These are phyloP conservation scores for Tolypocladium nubicola DNA, from an alignment of 2,329 filamentous ascomycete genomes.

Conservation along the genomic window DNA sequence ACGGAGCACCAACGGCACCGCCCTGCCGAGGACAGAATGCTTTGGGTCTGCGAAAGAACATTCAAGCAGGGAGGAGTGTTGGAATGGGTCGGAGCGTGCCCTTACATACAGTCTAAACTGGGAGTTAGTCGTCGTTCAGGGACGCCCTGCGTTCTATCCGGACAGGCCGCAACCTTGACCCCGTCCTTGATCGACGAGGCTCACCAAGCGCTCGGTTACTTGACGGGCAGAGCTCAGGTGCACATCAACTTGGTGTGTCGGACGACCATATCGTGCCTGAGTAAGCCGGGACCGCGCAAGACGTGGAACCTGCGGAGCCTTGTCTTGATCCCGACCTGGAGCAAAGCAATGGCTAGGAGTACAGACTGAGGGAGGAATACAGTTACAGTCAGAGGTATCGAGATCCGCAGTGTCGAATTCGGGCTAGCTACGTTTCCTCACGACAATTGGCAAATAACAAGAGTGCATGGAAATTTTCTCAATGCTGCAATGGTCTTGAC, in stretches of 20 bases:
- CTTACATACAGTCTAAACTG: background rate
- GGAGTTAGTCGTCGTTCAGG: background rate
- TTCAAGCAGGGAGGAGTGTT: background rate
- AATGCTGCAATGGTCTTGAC: background rate
- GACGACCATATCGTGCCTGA: too few relatives aligned
- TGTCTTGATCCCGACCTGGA: background rate
- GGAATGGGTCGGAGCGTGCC: background rate
- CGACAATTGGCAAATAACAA: background rate
- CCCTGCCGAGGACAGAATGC: background rate
- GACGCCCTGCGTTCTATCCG: too few relatives aligned
- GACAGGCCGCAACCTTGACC: background rate
- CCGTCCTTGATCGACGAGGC: background rate
- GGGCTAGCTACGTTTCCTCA: background rate
- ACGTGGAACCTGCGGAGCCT: background rate
- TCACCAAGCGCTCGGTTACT: background rate
- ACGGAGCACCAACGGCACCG: background rate
- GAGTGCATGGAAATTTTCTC: background rate
- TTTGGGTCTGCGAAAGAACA: background rate
- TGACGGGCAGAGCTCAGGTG: too few relatives aligned
- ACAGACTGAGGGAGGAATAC: background rate
- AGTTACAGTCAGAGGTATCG: background rate
- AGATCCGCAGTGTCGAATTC: background rate
- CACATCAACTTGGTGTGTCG: too few relatives aligned
- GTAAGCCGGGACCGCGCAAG: too few relatives aligned
- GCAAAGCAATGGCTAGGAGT: background rate